Evolutionary conservation across 139 green algal genomes (phyloP).

Genomic region (Astrephomene gubernaculifera): DNA sequence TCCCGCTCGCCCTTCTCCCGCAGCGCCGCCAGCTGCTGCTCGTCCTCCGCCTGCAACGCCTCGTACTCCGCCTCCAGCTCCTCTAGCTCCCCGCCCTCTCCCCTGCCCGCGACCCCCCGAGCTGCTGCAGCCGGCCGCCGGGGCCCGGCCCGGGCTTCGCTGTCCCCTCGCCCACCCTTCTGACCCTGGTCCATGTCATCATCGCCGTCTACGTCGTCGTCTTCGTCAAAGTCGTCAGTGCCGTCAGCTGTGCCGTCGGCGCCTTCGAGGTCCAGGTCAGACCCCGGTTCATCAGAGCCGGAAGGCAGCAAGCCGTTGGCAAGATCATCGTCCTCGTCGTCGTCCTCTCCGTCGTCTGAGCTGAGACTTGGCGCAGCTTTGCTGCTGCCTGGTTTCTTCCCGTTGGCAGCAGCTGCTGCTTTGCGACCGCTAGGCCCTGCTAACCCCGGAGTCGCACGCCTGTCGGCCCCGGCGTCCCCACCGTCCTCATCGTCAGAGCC

Average conservation of each 20-base stretch:
- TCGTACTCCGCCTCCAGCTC: conserved; percentile 66
- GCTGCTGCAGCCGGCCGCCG: neutral
- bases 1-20: conserved; percentile 51
- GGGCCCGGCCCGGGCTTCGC: no score
- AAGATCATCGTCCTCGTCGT: neutral
- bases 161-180: neutral
- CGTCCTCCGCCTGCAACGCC: conserved; percentile 49
- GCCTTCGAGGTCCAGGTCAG: neutral
- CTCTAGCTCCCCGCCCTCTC: conserved; percentile 54
- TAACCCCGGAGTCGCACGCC: neutral
- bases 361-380: neutral
- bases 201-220: conserved; percentile 2
- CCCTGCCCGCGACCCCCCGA: neutral
- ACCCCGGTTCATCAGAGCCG: neutral
- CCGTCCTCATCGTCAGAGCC: conserved; percentile 15
- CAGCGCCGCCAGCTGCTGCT: conserved; percentile 33
- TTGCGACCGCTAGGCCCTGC: neutral
- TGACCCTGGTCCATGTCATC: neutral
- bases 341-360: neutral
- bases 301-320: neutral
- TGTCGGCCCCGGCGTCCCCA: neutral
- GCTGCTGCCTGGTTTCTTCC: neutral
- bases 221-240: neutral
- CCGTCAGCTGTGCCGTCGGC: neutral
- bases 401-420: neutral